These are phyloP conservation scores for Moelleriella libera DNA, from an alignment of 2,329 filamentous ascomycete species.

Conservation along the genomic window DNA sequence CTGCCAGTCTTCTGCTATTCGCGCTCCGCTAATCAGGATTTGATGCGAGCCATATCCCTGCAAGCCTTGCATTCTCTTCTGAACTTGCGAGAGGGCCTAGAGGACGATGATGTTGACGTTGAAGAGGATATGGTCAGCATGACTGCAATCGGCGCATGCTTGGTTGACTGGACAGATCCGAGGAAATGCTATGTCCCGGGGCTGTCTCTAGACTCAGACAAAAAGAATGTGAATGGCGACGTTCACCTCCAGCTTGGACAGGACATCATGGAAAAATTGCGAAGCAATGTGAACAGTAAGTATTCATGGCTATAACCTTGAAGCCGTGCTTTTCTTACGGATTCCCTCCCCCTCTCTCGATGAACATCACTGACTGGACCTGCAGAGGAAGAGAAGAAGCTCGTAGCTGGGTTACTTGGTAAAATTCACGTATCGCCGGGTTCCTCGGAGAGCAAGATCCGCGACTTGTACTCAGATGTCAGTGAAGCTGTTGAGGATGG, in stretches of 20 bases:
- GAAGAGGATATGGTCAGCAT: slow-evolving; percentile 69
- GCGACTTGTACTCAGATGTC: slow-evolving; percentile 42
- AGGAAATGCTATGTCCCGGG: slow-evolving; percentile 53
- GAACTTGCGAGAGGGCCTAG: slow-evolving; percentile 55
- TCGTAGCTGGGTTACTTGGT: slow-evolving; percentile 59
- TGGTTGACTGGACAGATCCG: slow-evolving; percentile 93
- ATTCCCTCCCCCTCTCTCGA: too few relatives aligned
- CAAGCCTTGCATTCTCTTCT: slow-evolving; percentile 63
- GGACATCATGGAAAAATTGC: slow-evolving; percentile 62
- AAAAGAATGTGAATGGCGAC: slow-evolving; percentile 56
- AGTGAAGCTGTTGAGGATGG: slow-evolving; percentile 49
- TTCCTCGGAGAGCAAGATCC: slow-evolving; percentile 42
- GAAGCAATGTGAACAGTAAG: slow-evolving; percentile 54
- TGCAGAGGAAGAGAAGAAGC: slow-evolving; percentile 74
- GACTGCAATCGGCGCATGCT: slow-evolving; percentile 62
- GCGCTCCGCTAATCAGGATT: slow-evolving; percentile 63
- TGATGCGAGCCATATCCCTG: slow-evolving; percentile 64
- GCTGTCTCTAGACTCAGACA: slow-evolving; percentile 37
- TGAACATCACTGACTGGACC: slow-evolving; percentile 12
- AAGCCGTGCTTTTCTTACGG: too few relatives aligned
- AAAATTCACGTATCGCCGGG: slow-evolving; percentile 70
- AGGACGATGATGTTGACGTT: slow-evolving; percentile 64
- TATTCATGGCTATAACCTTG: slow-evolving; percentile 5
- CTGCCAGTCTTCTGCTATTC: slow-evolving; percentile 89
- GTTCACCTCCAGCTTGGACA: slow-evolving; percentile 68